These are phyloP conservation scores for Cutaneotrichosporon spelunceum DNA, from an alignment of 1,284 basidiomycete genomes.

Conservation along the genomic window DNA sequence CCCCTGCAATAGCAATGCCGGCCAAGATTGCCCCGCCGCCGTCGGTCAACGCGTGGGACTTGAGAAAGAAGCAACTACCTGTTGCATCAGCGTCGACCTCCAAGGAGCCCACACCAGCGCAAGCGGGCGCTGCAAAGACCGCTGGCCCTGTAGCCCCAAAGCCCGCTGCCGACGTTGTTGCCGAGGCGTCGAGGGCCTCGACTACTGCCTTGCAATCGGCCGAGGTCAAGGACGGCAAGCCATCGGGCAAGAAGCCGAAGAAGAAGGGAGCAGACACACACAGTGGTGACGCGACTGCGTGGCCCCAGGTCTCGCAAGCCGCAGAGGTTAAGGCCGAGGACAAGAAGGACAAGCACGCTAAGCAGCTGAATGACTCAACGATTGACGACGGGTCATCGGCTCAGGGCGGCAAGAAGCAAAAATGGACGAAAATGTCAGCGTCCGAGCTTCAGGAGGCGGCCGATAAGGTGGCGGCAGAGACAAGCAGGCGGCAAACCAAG, in stretches of 20 bases:
- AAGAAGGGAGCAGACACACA: constrained; percentile 21
- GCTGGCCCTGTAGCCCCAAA: background rate
- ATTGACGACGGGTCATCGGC: constrained; percentile 19
- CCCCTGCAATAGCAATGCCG: constrained; percentile 12
- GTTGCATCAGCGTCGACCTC: constrained; percentile 16
- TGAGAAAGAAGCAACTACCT: constrained; percentile 33
- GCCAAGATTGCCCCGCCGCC: constrained; percentile 32
- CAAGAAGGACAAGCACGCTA: constrained; percentile 33
- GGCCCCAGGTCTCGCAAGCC: constrained; percentile 46
- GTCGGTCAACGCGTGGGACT: constrained; percentile 44
- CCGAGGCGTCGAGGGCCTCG: background rate
- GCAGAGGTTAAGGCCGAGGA: constrained; percentile 30
- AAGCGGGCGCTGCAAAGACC: constrained; percentile 2
- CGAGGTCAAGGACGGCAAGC: background rate
- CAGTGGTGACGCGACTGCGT: constrained; percentile 34
- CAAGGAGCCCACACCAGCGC: constrained; percentile 10
- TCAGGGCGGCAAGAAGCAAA: constrained; percentile 40
- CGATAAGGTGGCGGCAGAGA: constrained; percentile 42
- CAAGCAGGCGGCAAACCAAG: constrained; percentile 27
- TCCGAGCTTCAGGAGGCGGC: constrained; percentile 50
- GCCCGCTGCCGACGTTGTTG: background rate
- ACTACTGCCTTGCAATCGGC: background rate
- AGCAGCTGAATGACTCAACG: constrained; percentile 27
- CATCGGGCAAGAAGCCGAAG: constrained; percentile 19
- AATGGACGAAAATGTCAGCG: constrained; percentile 51